Evolutionary conservation across 1,284 basidiomycete species (phyloP), one percentile per base, ranked within the genome.

Genomic region (Caloboletus firmus): DNA sequence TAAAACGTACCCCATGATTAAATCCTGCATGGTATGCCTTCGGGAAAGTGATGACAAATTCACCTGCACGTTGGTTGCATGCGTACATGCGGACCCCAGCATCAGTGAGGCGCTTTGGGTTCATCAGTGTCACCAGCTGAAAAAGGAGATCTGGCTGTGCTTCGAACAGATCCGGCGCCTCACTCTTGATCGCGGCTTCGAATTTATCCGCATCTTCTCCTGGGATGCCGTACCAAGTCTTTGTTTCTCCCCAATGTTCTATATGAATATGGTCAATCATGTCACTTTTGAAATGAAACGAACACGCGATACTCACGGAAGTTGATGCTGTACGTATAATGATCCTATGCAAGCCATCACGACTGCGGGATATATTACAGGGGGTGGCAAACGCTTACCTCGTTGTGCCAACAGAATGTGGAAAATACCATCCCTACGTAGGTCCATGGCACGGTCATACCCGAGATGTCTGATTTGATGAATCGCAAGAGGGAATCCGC

Each of bases 351-450:
- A 42, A 43, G 59, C 54, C 45, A 57, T 62, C 43, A 66, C 50
- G 48, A 57, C 54, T 53, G 56, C 58, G 61, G 58, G 36, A 41
- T 55, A 46, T 58, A 53, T 32, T 42, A 59, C 61, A 58, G 47
- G 58, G 44, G 52, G 57, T 46, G 59, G 43, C 59, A 54, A 48
- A 57, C 49, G 65, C 76, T 50, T 65, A 89, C 89, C 83, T 99
- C 97, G 70, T 99, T 99, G 75, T 99, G 97, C 97, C 97, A 99
- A 72, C 96, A 98, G 74, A 99, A 99, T 1, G 97, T 96, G 11
- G 95, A 98, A 72, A 99, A 98, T 43, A 95, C 82, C 96, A 99
- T 99, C 47, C 97, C 97, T 55, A 99, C 94, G 72, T 99, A 99
- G 51, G 95, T 97, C 97, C 97, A 99, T 8, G 97, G 97, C 5